phyloP scores from a whole-genome alignment of 108 stramenopile genomes.

The Cylindrotheca fusiformis region DNA sequence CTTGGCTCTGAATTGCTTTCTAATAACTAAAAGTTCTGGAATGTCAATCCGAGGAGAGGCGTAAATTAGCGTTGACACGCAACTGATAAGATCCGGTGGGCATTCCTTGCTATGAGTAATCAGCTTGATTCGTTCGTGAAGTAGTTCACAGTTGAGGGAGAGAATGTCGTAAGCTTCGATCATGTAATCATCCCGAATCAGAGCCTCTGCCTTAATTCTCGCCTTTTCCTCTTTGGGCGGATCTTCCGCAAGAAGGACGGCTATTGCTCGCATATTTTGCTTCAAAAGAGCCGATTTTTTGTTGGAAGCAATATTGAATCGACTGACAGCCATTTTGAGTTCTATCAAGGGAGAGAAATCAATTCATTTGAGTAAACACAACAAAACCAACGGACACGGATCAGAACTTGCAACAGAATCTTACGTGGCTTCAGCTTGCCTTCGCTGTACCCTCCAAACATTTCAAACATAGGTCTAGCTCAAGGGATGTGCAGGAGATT shows the following conservation, averaged over 20 bases:
- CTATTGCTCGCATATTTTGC: constrained; percentile 84
- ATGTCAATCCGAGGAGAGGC: constrained; percentile 75
- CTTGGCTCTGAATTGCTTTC: constrained; percentile 83
- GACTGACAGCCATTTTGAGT: constrained; percentile 88
- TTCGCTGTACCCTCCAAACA: constrained; percentile 51
- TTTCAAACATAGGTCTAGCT: constrained; percentile 48
- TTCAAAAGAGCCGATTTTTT: constrained; percentile 85
- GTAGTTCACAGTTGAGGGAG: constrained; percentile 73
- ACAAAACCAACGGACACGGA: neutral
- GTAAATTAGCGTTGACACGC: constrained; percentile 79
- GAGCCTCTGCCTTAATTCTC: constrained; percentile 81
- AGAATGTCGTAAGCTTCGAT: constrained; percentile 90
- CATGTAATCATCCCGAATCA: constrained; percentile 86
- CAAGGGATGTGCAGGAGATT: too few relatives aligned
- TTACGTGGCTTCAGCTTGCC: constrained; percentile 62
- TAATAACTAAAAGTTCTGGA: constrained; percentile 67
- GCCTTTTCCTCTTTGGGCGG: constrained; percentile 92
- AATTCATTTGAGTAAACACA: constrained; percentile 2
- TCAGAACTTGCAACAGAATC: constrained; percentile 3
- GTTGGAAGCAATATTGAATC: constrained; percentile 80
- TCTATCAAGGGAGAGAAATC: constrained; percentile 22
- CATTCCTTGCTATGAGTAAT: constrained; percentile 63
- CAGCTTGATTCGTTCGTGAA: constrained; percentile 75
- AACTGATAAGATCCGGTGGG: constrained; percentile 70
- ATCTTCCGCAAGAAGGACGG: constrained; percentile 68